Percentiles rank a stretch among this genome's conserved stretches.
phyloP scores from a whole-genome alignment of 2,329 filamentous ascomycete genomes.

The Calonectria pseudoturangicola region DNA sequence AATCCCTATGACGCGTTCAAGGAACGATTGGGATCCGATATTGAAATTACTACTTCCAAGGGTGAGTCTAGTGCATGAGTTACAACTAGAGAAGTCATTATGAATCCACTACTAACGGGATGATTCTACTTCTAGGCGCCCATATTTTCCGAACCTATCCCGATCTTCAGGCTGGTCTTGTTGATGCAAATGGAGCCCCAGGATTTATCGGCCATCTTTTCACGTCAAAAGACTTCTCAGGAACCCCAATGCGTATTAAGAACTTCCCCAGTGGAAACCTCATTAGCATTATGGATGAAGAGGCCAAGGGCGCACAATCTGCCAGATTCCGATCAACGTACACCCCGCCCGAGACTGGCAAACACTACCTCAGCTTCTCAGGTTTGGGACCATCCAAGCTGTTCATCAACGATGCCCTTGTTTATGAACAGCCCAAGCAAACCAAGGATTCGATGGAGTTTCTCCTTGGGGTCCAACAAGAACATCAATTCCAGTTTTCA shows the following conservation, averaged over 20 bases:
- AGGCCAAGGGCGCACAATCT: not conserved
- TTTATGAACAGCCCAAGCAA: slow-evolving; percentile 1
- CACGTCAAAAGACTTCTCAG: not conserved
- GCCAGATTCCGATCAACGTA: slow-evolving; percentile 4
- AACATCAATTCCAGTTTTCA: slow-evolving; percentile 3
- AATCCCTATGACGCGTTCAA: slow-evolving; percentile 53
- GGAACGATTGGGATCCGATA: slow-evolving; percentile 38
- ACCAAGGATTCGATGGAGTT: slow-evolving; percentile 32
- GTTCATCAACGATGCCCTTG: slow-evolving; percentile 9
- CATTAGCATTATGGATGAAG: slow-evolving; percentile 10
- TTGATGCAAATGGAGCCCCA: not conserved
- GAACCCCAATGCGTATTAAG: not conserved
- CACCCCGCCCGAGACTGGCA: not conserved
- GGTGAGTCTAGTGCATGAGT: not conserved
- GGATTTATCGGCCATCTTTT: not conserved
- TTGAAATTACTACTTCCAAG: slow-evolving; percentile 47
- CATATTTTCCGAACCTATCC: slow-evolving; percentile 20
- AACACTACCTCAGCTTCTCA: slow-evolving; percentile 33
- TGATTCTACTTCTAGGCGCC: not conserved
- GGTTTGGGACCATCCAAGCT: slow-evolving; percentile 30
- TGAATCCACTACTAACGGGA: not conserved
- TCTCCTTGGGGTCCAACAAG: slow-evolving; percentile 10
- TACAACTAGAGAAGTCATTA: not conserved
- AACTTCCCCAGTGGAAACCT: slow-evolving; percentile 8
- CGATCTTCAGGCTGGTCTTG: not conserved